Evolutionary conservation across 192 early-diverging fungal species (phyloP).

Genomic region (Rhizoclosmatium globosum): DNA sequence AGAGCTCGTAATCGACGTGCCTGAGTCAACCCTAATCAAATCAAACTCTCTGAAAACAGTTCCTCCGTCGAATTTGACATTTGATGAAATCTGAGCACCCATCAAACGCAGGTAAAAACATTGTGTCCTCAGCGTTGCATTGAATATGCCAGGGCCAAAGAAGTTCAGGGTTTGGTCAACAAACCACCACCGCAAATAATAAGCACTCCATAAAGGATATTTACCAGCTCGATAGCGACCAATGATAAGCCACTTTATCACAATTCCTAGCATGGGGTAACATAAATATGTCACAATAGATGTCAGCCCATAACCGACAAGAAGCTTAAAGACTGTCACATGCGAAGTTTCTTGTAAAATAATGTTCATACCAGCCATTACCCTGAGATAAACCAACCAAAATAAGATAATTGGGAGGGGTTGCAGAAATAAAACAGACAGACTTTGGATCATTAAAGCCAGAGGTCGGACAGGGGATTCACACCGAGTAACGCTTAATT

Average conservation of each 20-base stretch:
- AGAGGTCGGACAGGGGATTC: background rate
- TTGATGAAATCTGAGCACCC: constrained; percentile 46
- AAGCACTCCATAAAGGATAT: constrained; percentile 53
- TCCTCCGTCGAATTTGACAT: constrained; percentile 41
- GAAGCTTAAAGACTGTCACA: constrained; percentile 14
- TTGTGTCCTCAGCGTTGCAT: constrained; percentile 9
- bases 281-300: constrained; percentile 26
- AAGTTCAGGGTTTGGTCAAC: constrained; percentile 39
- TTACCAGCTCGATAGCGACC: constrained; percentile 52
- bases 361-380: background rate
- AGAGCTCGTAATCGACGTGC: constrained; percentile 41
- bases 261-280: constrained; percentile 47
- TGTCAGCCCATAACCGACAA: constrained; percentile 15
- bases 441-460: background rate
- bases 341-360: background rate
- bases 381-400: constrained; percentile 1
- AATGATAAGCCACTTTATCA: constrained; percentile 55
- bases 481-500: too few relatives aligned
- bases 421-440: constrained; percentile 2
- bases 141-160: constrained; percentile 45
- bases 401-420: background rate
- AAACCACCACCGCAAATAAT: constrained; percentile 57
- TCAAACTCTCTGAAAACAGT: constrained; percentile 52
- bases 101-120: constrained; percentile 41
- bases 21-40: constrained; percentile 47